These are phyloP conservation scores for Cladosporium phlei DNA, from an alignment of 2,329 filamentous ascomycete species.

Conservation along the genomic window DNA sequence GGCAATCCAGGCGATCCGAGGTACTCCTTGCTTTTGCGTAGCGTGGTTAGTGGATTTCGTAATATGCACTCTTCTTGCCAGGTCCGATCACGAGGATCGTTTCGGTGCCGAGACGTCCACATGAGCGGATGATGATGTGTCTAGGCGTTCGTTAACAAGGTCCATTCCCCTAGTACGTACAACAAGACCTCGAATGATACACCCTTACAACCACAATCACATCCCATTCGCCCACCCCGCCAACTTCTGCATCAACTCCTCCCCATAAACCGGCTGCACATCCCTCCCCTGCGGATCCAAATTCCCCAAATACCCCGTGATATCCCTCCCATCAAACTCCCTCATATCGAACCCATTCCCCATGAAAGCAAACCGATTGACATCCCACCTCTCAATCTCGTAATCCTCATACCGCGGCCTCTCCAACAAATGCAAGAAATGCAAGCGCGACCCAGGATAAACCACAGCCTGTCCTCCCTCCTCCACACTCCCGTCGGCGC, in stretches of 20 bases:
- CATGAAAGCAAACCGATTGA: constrained; percentile 39
- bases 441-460: constrained; percentile 36
- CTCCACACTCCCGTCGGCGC: constrained; percentile 17
- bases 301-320: constrained; percentile 42
- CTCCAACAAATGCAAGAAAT: constrained; percentile 37
- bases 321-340: constrained; percentile 45
- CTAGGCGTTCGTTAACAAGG: not conserved
- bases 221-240: constrained; percentile 32
- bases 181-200: not conserved
- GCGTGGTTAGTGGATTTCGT: too few species aligned
- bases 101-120: too few species aligned
- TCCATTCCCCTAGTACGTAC: not conserved
- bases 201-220: not conserved
- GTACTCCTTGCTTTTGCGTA: too few species aligned
- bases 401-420: constrained; percentile 39
- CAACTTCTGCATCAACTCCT: constrained; percentile 35
- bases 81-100: too few species aligned
- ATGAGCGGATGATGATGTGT: not conserved
- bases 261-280: constrained; percentile 39
- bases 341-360: constrained; percentile 43
- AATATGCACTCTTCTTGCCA: too few species aligned
- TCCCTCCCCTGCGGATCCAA: constrained; percentile 36
- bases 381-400: constrained; percentile 38
- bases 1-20: too few species aligned
- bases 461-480: constrained; percentile 36